Conservation (phyloP, 176 grass and related monocot genomes). For the Hordeum marinum region DNA sequence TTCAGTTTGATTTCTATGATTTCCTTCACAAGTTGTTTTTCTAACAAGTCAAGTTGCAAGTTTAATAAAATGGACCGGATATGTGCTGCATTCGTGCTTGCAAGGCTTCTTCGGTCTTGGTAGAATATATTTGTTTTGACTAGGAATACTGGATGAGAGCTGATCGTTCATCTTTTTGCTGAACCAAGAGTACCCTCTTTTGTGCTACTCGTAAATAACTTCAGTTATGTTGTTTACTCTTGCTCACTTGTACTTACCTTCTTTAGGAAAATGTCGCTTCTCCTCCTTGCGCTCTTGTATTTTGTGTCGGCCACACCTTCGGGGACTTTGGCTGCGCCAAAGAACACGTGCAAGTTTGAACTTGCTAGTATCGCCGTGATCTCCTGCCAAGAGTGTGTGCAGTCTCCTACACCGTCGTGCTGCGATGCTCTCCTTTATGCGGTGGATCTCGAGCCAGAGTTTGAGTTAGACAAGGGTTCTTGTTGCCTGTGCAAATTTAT, state of each 20-base stretch:
- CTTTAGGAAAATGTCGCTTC: background rate
- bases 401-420: background rate
- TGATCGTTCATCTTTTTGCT: background rate
- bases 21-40: background rate
- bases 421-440: background rate
- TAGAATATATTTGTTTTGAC: background rate
- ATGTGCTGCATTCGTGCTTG: background rate
- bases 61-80: background rate
- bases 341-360: background rate
- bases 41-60: background rate
- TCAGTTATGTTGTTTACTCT: background rate
- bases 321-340: background rate
- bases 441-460: background rate
- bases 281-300: background rate
- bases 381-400: background rate
- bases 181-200: background rate
- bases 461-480: background rate
- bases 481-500: background rate
- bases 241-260: background rate
- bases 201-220: too few relatives aligned
- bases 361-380: background rate
- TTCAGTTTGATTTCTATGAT: background rate
- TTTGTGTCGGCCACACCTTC: background rate
- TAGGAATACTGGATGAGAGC: background rate
- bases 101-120: background rate